phyloP scores from a whole-genome alignment of 2,329 filamentous ascomycete species.

The Alternaria rosae region DNA sequence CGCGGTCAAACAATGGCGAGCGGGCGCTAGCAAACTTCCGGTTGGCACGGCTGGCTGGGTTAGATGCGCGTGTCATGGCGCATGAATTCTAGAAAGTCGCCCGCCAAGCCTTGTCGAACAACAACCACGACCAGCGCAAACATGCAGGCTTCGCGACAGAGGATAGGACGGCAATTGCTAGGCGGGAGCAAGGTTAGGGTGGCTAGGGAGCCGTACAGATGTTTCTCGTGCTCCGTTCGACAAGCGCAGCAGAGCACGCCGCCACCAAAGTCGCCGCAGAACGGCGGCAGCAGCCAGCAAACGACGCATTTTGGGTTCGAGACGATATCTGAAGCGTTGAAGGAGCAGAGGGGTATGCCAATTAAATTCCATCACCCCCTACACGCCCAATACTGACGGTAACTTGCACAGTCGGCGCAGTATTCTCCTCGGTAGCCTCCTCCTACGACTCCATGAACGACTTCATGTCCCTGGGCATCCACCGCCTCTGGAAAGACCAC shows the following conservation, averaged over 20 bases:
- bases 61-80: constrained; percentile 40
- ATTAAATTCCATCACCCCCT: neutral
- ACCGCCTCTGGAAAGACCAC: constrained; percentile 96
- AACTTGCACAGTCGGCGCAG: constrained; percentile 69
- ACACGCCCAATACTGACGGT: constrained; percentile 38
- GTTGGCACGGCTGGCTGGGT: neutral
- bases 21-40: constrained; percentile 14
- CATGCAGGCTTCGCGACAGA: constrained; percentile 36
- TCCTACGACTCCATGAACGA: constrained; percentile 99
- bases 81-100: constrained; percentile 29
- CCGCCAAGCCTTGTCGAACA: constrained; percentile 34
- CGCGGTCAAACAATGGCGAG: constrained; percentile 4
- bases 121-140: constrained; percentile 25
- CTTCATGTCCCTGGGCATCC: constrained; percentile 96
- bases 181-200: constrained; percentile 21
- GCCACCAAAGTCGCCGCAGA: constrained; percentile 50
- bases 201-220: constrained; percentile 51
- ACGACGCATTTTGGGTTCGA: constrained; percentile 92
- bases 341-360: constrained; percentile 68
- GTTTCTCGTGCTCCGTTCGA: constrained; percentile 60
- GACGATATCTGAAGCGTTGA: constrained; percentile 81
- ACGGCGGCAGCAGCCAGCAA: constrained; percentile 48
- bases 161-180: constrained; percentile 43
- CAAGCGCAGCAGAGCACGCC: constrained; percentile 48
- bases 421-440: constrained; percentile 94